Evolutionary conservation across 257 asterid genomes (phyloP), one percentile per base, ranked within the genome.

Genomic region (Solanum medicagineum): DNA sequence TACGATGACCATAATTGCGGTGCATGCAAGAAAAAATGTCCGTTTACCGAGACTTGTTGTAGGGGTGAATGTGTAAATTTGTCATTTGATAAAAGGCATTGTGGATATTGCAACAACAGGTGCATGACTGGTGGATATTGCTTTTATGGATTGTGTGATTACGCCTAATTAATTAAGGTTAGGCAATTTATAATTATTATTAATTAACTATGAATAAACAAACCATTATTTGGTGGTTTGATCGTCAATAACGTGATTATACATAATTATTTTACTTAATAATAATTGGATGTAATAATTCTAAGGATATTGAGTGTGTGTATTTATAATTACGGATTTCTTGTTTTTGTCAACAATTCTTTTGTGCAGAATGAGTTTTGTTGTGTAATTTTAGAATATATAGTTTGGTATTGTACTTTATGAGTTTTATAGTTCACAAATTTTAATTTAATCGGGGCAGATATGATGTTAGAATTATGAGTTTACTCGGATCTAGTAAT

Each of bases 141-240:
- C 29, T 87, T 93, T 79, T 92, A 93, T 19, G 98, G 95, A 80
- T 68, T 87, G 47, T 94, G 98, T 62, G 93, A 91, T 53, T 94
- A 94, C 54, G 95, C 97, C 29, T 90, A 71, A 88, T 26, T 59
- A 63, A 55, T 55, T 65, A 65, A 65, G 45, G n/a, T 32, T 20
- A 24, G 83, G 83, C 8, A 51, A 47, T 74, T 74, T 47, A 66
- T 66, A 74, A 66, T 47, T 3, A 1, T 71, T 36, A 36, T 3
- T 40, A 17, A 71, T 71, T 62, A 20, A 17, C 40, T 24, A 15
- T 66, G 8, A 7, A 69, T 69, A 69, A 68, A 69, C 47, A 69
- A 51, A 17, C 77, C 77, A 69, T 69, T 16, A 56, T 16, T 56
- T 59, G 16, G 24, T 47, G 42, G 77, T 24, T 69, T 69, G 51